phyloP scores from a whole-genome alignment of 2,329 filamentous ascomycete genomes.

The Epichloe glyceriae region DNA sequence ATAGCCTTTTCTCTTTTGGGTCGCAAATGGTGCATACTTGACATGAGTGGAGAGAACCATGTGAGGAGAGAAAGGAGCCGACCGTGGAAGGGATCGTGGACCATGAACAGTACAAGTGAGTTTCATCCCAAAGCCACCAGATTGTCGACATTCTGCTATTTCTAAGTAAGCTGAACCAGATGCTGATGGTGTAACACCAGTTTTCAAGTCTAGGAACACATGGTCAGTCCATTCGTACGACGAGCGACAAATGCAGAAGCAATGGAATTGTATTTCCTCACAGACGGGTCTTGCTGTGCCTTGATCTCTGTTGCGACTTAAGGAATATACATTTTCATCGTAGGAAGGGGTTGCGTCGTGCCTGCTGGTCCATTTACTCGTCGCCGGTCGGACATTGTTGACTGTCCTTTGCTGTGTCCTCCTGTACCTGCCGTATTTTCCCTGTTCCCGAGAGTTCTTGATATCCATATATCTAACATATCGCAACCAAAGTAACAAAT shows the following conservation, averaged over 20 bases:
- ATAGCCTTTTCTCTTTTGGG: slow-evolving; percentile 69
- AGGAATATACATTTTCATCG: slow-evolving; percentile 35
- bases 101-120: slow-evolving; percentile 89
- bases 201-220: slow-evolving; percentile 58
- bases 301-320: slow-evolving; percentile 39
- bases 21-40: slow-evolving; percentile 93
- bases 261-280: slow-evolving; percentile 8
- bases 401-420: background rate
- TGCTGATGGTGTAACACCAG: slow-evolving; percentile 82
- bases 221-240: background rate
- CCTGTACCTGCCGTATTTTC: background rate
- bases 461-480: too few species aligned
- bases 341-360: slow-evolving; percentile 66
- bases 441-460: background rate
- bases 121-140: slow-evolving; percentile 59
- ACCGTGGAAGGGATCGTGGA: slow-evolving; percentile 77
- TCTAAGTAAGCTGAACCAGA: slow-evolving; percentile 86
- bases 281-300: slow-evolving; percentile 55
- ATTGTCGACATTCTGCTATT: slow-evolving; percentile 37
- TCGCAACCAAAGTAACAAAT: background rate
- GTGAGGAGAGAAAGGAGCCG: slow-evolving; percentile 82
- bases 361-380: slow-evolving; percentile 80
- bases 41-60: slow-evolving; percentile 85
- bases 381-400: slow-evolving; percentile 65
- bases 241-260: background rate